Evolutionary conservation across 1,139 yeast species (phyloP).

Genomic region (Scheffersomyces lignicola): DNA sequence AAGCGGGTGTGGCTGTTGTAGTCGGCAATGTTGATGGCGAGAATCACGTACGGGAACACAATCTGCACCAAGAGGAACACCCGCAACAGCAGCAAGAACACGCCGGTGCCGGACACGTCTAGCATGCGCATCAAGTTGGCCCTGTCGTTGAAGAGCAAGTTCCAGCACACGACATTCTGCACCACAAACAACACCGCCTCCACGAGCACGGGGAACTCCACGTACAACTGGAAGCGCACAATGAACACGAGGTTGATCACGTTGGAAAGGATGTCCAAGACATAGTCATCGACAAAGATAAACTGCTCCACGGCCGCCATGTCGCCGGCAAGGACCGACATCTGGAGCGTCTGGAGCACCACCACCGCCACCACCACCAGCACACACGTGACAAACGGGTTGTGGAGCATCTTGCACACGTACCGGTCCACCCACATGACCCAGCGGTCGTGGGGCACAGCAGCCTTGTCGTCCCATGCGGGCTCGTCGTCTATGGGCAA

Average conservation of each 20-base stretch:
- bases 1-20: not conserved
- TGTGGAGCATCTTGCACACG: too few relatives aligned
- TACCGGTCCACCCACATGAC: too few relatives aligned
- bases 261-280: slow-evolving; percentile 19
- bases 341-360: too few relatives aligned
- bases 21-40: slow-evolving; percentile 2
- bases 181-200: slow-evolving; percentile 10
- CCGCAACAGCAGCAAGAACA: not conserved
- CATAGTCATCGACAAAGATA: slow-evolving; percentile 10
- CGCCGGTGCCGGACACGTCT: not conserved
- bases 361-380: too few relatives aligned
- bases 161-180: slow-evolving; percentile 7
- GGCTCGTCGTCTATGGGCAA: too few relatives aligned
- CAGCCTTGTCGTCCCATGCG: too few relatives aligned
- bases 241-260: slow-evolving; percentile 23
- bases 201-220: slow-evolving; percentile 4
- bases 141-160: not conserved
- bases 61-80: slow-evolving; percentile 11
- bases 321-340: too few relatives aligned
- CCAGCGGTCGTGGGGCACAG: too few relatives aligned
- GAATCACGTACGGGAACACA: slow-evolving; percentile 10
- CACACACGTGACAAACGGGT: too few relatives aligned
- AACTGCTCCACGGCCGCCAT: too few relatives aligned
- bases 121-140: not conserved
- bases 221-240: slow-evolving; percentile 16